phyloP scores from a whole-genome alignment of 2,329 filamentous ascomycete genomes.

The Scleromitrula shiraiana region DNA sequence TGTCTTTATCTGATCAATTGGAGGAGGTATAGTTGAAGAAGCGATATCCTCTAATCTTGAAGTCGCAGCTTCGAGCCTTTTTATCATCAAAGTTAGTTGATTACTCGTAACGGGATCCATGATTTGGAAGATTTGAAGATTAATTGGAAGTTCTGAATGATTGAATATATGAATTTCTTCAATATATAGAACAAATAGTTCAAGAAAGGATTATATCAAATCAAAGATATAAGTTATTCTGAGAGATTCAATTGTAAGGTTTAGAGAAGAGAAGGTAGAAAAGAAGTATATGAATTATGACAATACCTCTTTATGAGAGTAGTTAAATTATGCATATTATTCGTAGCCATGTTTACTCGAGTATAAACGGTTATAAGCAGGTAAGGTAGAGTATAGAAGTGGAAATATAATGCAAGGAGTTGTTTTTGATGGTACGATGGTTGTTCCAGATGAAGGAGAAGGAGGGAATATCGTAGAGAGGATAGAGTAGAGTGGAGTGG shows the following conservation, averaged over 20 bases:
- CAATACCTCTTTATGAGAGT: slow-evolving; percentile 96
- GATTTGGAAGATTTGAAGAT: slow-evolving; percentile 6
- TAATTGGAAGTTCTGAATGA: neutral
- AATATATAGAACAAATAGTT: no score
- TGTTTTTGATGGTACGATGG: neutral
- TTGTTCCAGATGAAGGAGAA: neutral
- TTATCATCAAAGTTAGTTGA: slow-evolving; percentile 29
- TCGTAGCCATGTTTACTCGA: slow-evolving; percentile 65
- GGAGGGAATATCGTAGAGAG: no score
- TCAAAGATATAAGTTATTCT: neutral
- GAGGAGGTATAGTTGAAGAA: slow-evolving; percentile 58
- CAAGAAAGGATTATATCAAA: no score
- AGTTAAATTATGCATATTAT: slow-evolving; percentile 91
- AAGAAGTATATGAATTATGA: slow-evolving; percentile 16
- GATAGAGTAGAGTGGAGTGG: no score
- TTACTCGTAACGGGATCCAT: slow-evolving; percentile 20
- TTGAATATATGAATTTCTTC: neutral
- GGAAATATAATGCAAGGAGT: slow-evolving; percentile 17
- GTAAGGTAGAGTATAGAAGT: no score
- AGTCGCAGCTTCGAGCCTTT: slow-evolving; percentile 92
- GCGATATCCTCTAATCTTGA: slow-evolving; percentile 95
- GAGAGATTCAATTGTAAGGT: neutral
- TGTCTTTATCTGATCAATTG: slow-evolving; percentile 32
- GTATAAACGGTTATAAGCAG: no score
- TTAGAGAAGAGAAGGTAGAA: neutral